A percentile compares a stretch with the other conserved stretches of the same genome.
phyloP scores from a whole-genome alignment of 257 asterid genomes.

The Penstemon davidsonii region DNA sequence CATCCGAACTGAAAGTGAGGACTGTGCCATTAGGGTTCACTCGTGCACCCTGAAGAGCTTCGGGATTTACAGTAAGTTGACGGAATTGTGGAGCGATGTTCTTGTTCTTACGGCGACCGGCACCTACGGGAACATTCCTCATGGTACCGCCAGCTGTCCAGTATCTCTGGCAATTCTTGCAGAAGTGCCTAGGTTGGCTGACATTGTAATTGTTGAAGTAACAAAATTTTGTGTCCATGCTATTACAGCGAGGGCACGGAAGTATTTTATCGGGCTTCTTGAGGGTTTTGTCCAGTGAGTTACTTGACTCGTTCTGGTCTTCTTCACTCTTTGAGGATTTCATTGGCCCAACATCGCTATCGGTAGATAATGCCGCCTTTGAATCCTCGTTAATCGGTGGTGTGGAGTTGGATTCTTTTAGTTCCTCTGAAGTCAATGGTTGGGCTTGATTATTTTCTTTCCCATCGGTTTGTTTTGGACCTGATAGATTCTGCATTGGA shows the following conservation, averaged over 20 bases:
- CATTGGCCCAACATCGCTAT: conserved; percentile 35
- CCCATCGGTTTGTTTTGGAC: conserved; percentile 31
- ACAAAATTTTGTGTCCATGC: conserved; percentile 98
- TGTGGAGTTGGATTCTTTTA: conserved; percentile 33
- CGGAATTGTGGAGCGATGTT: conserved; percentile 55
- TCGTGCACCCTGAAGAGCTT: conserved; percentile 44
- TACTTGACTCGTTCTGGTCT: conserved; percentile 51
- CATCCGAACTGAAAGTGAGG: conserved; percentile 64
- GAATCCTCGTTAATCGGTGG: conserved; percentile 36
- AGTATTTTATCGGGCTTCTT: conserved; percentile 89
- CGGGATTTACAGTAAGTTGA: conserved; percentile 44
- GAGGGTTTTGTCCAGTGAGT: conserved; percentile 59
- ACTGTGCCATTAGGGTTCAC: conserved; percentile 53
- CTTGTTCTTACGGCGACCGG: conserved; percentile 97
- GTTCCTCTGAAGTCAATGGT: conserved; percentile 38
- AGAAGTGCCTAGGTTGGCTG: conserved; percentile 94
- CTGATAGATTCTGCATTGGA: conserved; percentile 42
- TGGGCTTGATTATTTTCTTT: conserved; percentile 36
- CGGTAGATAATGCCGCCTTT: conserved; percentile 36
- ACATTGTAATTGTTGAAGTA: conserved; percentile 93
- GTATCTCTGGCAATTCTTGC: conserved; percentile 96
- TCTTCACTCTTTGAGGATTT: conserved; percentile 50
- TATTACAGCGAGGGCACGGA: conserved; percentile 96
- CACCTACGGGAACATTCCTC: conserved; percentile 96
- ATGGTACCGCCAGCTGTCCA: conserved; percentile 99